These are phyloP conservation scores for Phytophthora hibernalis DNA, from an alignment of 352 stramenopile species.

Conservation along the genomic window DNA sequence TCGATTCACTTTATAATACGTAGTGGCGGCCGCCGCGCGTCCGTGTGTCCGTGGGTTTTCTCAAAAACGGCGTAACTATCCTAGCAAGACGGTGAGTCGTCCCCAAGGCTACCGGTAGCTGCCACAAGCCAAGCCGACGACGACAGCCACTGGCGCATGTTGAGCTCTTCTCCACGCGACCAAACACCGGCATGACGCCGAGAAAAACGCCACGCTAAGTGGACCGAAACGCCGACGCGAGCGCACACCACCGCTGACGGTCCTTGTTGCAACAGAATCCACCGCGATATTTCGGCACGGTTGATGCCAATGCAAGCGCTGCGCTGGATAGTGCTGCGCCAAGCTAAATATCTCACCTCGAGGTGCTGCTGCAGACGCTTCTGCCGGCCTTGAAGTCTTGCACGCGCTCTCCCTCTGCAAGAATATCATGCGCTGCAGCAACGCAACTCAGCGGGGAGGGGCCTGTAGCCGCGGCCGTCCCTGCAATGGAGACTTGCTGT, in stretches of 20 bases:
- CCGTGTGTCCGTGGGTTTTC: too few species aligned
- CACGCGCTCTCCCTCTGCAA: slow-evolving; percentile 10
- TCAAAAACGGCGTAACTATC: too few species aligned
- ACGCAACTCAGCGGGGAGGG: slow-evolving; percentile 16
- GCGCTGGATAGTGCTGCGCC: slow-evolving; percentile 14
- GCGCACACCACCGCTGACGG: background rate
- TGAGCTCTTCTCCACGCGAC: slow-evolving; percentile 1
- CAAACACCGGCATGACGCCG: slow-evolving; percentile 15
- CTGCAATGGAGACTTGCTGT: slow-evolving; percentile 1
- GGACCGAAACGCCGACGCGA: slow-evolving; percentile 1
- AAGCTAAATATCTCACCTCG: slow-evolving; percentile 26
- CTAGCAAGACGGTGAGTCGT: too few species aligned
- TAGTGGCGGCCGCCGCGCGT: too few species aligned
- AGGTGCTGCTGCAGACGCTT: slow-evolving; percentile 20
- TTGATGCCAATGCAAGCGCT: slow-evolving; percentile 6
- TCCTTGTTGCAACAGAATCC: slow-evolving; percentile 21
- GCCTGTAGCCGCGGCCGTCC: background rate
- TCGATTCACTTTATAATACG: background rate
- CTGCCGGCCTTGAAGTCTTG: slow-evolving; percentile 12
- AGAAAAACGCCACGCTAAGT: slow-evolving; percentile 15
- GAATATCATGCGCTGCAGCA: slow-evolving; percentile 22
- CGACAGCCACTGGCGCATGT: slow-evolving; percentile 27
- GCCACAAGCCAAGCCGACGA: slow-evolving; percentile 10
- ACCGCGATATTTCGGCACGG: slow-evolving; percentile 18
- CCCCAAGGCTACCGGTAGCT: background rate